phyloP scores from a whole-genome alignment of 202 grass and related monocot species.

The Setaria italica region DNA sequence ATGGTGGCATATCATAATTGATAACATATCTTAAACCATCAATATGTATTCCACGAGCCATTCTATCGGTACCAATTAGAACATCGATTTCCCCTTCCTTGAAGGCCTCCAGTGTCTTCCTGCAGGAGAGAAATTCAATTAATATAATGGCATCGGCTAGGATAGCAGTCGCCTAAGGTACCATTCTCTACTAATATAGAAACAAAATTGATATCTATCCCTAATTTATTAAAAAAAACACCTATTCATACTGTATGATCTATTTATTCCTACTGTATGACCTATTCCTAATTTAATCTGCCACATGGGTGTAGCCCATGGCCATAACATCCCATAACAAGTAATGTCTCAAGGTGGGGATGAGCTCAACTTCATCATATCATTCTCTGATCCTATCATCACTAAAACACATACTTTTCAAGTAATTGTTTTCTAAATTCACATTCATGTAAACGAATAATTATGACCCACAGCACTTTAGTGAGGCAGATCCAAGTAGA shows the following conservation, averaged over 20 bases:
- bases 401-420: not conserved
- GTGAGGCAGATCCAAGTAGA: not conserved
- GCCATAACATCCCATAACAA: not conserved
- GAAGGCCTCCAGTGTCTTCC: slow-evolving; percentile 81
- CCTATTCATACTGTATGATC: not conserved
- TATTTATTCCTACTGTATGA: not conserved
- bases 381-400: not conserved
- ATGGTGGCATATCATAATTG: slow-evolving; percentile 90
- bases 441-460: not conserved
- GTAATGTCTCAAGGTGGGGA: slow-evolving; percentile 34
- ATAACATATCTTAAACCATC: slow-evolving; percentile 91
- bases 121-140: slow-evolving; percentile 45
- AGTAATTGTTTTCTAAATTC: not conserved
- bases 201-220: not conserved
- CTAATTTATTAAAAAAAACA: not conserved
- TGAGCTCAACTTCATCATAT: not conserved
- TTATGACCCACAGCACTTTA: not conserved
- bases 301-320: not conserved
- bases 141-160: not conserved
- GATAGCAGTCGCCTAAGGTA: not conserved
- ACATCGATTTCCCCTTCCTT: slow-evolving; percentile 88
- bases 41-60: slow-evolving; percentile 97
- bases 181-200: not conserved
- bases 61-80: slow-evolving; percentile 89
- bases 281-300: not conserved